These are phyloP conservation scores for Ascosphaera aggregata DNA, from an alignment of 2,329 filamentous ascomycete genomes.

Conservation along the genomic window DNA sequence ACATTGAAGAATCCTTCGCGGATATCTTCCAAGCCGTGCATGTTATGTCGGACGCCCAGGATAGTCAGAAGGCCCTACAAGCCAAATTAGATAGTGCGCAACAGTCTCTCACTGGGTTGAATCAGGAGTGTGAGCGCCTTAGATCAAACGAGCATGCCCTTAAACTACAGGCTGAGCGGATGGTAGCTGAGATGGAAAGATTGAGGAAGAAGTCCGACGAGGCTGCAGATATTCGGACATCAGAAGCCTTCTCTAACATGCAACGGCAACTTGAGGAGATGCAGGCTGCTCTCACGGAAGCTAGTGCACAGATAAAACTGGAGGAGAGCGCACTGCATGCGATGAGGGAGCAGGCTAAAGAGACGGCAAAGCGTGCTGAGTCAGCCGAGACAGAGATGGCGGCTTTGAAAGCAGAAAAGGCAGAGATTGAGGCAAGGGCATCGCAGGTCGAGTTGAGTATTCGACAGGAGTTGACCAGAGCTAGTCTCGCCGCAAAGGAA, in stretches of 20 bases:
- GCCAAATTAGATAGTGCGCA: not conserved
- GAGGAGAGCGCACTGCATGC: conserved; percentile 8
- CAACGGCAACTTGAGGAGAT: conserved; percentile 9
- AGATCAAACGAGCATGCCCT: conserved; percentile 9
- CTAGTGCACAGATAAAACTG: conserved; percentile 5
- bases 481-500: conserved; percentile 10
- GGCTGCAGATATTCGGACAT: conserved; percentile 3
- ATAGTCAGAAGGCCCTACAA: not conserved
- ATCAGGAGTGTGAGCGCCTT: conserved; percentile 8
- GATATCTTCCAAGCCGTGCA: not conserved
- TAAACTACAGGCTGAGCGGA: conserved; percentile 9
- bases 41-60: not conserved
- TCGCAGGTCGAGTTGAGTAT: conserved; percentile 9
- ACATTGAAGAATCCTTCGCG: not conserved
- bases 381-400: conserved; percentile 6
- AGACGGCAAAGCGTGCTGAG: conserved; percentile 6
- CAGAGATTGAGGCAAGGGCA: conserved; percentile 7
- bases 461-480: conserved; percentile 12
- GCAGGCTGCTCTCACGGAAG: conserved; percentile 5
- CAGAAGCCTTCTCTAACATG: conserved; percentile 9
- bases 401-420: conserved; percentile 8
- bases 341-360: conserved; percentile 7
- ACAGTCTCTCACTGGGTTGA: conserved; percentile 4
- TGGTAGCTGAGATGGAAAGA: conserved; percentile 9
- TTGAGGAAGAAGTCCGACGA: conserved; percentile 7